These are phyloP conservation scores for Podila horticola DNA, from an alignment of 192 early-diverging fungal genomes.

Conservation along the genomic window DNA sequence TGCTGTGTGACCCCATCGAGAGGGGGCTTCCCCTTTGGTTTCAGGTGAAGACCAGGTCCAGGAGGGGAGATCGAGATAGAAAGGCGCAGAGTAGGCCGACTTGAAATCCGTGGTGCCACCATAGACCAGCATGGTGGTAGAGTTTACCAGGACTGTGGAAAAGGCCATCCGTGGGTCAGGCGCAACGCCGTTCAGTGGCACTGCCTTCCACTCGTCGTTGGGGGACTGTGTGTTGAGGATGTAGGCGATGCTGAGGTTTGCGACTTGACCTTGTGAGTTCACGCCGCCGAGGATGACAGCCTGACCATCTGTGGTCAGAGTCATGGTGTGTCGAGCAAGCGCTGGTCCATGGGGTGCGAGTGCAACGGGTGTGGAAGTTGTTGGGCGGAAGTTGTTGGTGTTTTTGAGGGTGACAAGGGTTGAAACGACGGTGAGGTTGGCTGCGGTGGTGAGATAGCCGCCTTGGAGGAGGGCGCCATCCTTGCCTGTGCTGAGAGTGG, in stretches of 20 bases:
- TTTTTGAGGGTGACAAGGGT: slow-evolving; percentile 24
- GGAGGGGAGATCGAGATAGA: slow-evolving; percentile 35
- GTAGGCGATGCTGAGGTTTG: slow-evolving; percentile 29
- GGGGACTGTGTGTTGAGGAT: slow-evolving; percentile 30
- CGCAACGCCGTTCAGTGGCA: slow-evolving; percentile 13
- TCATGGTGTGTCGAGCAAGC: slow-evolving; percentile 47
- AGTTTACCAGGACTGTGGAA: slow-evolving; percentile 33
- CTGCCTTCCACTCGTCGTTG: slow-evolving; percentile 17
- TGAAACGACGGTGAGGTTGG: slow-evolving; percentile 30
- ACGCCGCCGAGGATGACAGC: slow-evolving; percentile 36
- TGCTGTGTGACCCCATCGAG: slow-evolving; percentile 41
- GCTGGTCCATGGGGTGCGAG: slow-evolving; percentile 26
- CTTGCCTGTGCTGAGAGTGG: slow-evolving; percentile 33
- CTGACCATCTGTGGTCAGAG: slow-evolving; percentile 32
- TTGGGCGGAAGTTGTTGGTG: slow-evolving; percentile 22
- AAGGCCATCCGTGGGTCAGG: slow-evolving; percentile 50
- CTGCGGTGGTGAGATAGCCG: slow-evolving; percentile 19
- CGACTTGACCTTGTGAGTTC: slow-evolving; percentile 19
- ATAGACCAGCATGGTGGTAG: slow-evolving; percentile 40
- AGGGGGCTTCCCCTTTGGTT: slow-evolving; percentile 27
- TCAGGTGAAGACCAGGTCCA: slow-evolving; percentile 46
- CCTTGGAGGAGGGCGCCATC: slow-evolving; percentile 41
- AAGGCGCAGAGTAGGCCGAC: slow-evolving; percentile 10
- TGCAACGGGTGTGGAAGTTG: slow-evolving; percentile 19
- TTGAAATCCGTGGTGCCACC: slow-evolving; percentile 35